These are phyloP conservation scores for Oryza meyeriana DNA, from an alignment of 176 grass and related monocot genomes.

Conservation along the genomic window DNA sequence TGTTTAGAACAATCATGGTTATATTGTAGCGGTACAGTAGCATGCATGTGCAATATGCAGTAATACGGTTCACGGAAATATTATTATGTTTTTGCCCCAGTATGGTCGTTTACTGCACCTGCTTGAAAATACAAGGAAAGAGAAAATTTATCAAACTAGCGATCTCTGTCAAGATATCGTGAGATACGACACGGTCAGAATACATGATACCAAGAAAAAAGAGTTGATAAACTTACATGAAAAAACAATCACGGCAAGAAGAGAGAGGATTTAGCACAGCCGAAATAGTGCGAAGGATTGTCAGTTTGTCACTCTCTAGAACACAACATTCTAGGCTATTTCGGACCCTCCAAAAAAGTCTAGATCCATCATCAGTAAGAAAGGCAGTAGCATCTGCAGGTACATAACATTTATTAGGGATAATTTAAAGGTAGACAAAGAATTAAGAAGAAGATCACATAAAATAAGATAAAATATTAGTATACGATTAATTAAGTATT, in stretches of 20 bases:
- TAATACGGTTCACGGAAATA: neutral
- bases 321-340: neutral
- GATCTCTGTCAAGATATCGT: no score
- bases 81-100: no score
- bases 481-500: no score
- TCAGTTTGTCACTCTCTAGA: neutral
- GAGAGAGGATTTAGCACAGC: neutral
- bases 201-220: neutral
- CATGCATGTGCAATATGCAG: neutral
- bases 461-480: no score
- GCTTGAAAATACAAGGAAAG: no score
- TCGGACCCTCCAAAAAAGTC: neutral
- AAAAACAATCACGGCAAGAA: neutral
- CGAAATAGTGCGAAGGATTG: neutral
- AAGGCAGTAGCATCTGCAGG: neutral
- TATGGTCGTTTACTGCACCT: no score
- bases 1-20: conserved; percentile 9
- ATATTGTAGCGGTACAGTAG: neutral
- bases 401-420: neutral
- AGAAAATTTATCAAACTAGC: no score
- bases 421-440: no score
- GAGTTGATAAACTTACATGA: neutral
- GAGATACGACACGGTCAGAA: no score
- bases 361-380: neutral
- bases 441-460: no score